These are phyloP conservation scores for Saccharomyces hybrid DNA, from an alignment of 1,139 yeast genomes.

Conservation along the genomic window DNA sequence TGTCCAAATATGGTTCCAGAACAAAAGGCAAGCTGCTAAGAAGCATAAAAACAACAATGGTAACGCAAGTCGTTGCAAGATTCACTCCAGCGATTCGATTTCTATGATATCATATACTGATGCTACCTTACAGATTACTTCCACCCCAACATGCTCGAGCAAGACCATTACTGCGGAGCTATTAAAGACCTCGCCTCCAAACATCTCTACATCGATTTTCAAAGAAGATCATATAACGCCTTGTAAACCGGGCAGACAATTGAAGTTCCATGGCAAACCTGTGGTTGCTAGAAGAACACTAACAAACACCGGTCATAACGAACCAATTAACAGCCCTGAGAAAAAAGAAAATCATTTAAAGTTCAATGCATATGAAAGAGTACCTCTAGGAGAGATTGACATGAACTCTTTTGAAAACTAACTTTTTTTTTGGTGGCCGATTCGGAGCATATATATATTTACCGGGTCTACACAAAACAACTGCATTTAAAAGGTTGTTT, in stretches of 20 bases:
- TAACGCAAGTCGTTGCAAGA: neutral
- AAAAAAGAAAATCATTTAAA: neutral
- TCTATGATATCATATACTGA: neutral
- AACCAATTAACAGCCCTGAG: neutral
- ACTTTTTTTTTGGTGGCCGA: neutral
- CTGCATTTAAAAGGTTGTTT: too few relatives aligned
- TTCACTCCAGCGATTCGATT: neutral
- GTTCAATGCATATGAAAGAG: neutral
- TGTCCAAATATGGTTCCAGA: slow-evolving; percentile 97
- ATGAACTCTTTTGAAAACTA: neutral
- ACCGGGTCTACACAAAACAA: neutral
- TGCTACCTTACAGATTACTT: neutral
- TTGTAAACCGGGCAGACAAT: neutral
- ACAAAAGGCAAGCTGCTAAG: slow-evolving; percentile 78
- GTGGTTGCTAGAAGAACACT: neutral
- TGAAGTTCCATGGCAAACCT: neutral
- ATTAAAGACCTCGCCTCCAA: neutral
- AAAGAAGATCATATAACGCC: neutral
- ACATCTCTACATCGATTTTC: neutral
- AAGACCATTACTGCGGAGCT: neutral
- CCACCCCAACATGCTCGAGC: neutral
- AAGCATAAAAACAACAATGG: neutral
- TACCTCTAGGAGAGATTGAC: neutral
- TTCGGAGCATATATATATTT: neutral
- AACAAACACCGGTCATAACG: neutral